Percentiles rank a stretch among this genome's conserved stretches.
Evolutionary conservation across 495 filamentous ascomycete species (phyloP).

Genomic region (Penicillium odoratum): DNA sequence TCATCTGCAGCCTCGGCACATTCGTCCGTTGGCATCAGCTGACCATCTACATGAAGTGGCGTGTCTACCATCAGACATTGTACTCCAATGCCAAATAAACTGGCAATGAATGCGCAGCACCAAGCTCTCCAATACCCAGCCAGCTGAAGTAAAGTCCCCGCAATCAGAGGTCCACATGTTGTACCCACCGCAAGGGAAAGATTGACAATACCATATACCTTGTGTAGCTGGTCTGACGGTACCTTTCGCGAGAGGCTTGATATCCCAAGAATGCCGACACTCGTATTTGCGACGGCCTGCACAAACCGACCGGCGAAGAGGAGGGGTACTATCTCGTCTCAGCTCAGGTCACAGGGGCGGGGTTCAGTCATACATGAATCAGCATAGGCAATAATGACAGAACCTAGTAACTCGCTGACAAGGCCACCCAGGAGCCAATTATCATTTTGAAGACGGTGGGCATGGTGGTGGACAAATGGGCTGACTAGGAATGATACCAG

Average conservation of each 20-base stretch:
- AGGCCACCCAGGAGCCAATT: constrained; percentile 21
- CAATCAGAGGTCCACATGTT: not conserved
- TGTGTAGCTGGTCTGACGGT: not conserved
- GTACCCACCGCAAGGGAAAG: not conserved
- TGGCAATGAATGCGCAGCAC: constrained; percentile 21
- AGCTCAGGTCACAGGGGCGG: not conserved
- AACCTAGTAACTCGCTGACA: constrained; percentile 18
- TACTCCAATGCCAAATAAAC: constrained; percentile 23
- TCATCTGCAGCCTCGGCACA: not conserved
- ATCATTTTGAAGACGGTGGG: constrained; percentile 17
- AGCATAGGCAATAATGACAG: not conserved
- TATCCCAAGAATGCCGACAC: not conserved
- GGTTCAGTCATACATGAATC: not conserved
- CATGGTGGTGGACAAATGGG: not conserved
- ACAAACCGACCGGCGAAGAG: not conserved
- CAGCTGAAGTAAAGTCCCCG: constrained; percentile 19
- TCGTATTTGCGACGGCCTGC: not conserved
- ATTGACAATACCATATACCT: not conserved
- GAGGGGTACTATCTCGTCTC: not conserved
- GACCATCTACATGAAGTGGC: not conserved
- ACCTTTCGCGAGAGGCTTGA: not conserved
- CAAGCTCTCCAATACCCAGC: constrained; percentile 32
- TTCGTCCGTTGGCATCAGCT: not conserved
- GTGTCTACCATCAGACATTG: constrained; percentile 15
- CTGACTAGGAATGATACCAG: not conserved